Base-by-base conservation (phyloP, 2,329 filamentous ascomycete species). In the Aspergillus candidus region DNA sequence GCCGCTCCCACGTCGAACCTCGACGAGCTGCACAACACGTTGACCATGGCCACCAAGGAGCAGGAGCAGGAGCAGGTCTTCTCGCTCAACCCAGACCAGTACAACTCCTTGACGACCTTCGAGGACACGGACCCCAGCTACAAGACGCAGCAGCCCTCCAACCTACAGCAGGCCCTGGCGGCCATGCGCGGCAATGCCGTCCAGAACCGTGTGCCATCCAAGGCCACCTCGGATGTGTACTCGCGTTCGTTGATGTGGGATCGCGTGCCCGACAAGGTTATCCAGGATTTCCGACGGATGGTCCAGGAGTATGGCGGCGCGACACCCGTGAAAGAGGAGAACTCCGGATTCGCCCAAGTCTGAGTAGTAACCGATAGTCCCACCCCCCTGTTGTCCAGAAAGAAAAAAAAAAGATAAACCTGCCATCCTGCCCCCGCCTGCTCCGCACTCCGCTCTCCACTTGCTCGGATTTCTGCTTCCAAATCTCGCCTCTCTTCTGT, bases 201-300 rank as follows among this genome's bases (percentile, higher is more conserved):
- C 60, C 88, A 88, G 68, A 79, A 85, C 44, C 71, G 72, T 8
- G 50, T 66, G 17, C 63, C 66, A 33, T 61, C 54, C 29, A 61
- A 65, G 55, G 79, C 79, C 40, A 85, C 84, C 38, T 86, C 90
- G 45, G 89, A 96, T 59, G 87, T 96, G 34, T 95, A 95, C 71
- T 94, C 90, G 30, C 80, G 91, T 46, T 94, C 88, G 50, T 77
- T 97, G 49, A 81, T 97, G 46, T 95, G 88, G 88, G 89, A 96
- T 61, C 87, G 90, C 68, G 90, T 97, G 57, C 90, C 93, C 11
- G 79, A 82, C 56, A 89, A 97, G 53, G 89, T 97, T 38, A 88
- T 98, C 42, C 82, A 83, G 56, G 88, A 91, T 65, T 97, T 97
- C 73, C 87, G 86, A 59, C 86, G 88, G 68, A 89, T 94, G 79